Base-by-base conservation (phyloP, 225 moss, liverwort and hornwort species). In the Physcomitrium patens region DNA sequence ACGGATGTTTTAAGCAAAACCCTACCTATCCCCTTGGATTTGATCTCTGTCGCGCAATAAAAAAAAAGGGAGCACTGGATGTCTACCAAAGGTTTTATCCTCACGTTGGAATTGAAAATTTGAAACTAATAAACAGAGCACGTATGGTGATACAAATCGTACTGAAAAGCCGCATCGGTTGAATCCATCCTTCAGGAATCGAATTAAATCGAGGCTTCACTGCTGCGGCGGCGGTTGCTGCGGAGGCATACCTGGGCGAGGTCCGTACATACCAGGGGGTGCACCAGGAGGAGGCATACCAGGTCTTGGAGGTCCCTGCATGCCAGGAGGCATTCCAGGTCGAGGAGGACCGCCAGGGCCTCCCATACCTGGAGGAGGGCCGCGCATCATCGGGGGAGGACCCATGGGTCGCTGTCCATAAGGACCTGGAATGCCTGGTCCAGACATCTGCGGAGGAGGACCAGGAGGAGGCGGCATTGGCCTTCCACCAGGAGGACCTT, bases 341-440 rank as follows among this genome's bases (percentile, higher is more conserved):
- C 90, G 89, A 55, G 93, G 95, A 68, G 91, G 96, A 55, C 91
- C 93, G 57, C 88, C 87, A 43, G 87, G 86, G 27, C 92, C 92
- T 82, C 91, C 91, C 87, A 87, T 86, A 57, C 91, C 91, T 1
- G 91, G 92, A 87, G 92, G 94, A 81, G 94, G 94, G 27, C 96
- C 96, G 59, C 96, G 90, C 94, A 96, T 94, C 92, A 96, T 94
- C 85, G 92, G 94, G 37, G 96, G 96, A 77, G 95, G 95, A 18
- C 94, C 94, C 91, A 91, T 89, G 19, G 91, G 89, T 44, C 94
- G 76, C 73, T 89, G 86, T 12, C 94, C 94, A 61, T 94, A 94
- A 42, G 91, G 91, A 37, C 90, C 89, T 12, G 89, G 87, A 88
- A 94, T 94, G 52, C 94, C 92, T 16, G 89, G 89, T 12, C 91